These are phyloP conservation scores for Russula griseocarnosa DNA, from an alignment of 768 basidiomycete genomes.

Conservation along the genomic window DNA sequence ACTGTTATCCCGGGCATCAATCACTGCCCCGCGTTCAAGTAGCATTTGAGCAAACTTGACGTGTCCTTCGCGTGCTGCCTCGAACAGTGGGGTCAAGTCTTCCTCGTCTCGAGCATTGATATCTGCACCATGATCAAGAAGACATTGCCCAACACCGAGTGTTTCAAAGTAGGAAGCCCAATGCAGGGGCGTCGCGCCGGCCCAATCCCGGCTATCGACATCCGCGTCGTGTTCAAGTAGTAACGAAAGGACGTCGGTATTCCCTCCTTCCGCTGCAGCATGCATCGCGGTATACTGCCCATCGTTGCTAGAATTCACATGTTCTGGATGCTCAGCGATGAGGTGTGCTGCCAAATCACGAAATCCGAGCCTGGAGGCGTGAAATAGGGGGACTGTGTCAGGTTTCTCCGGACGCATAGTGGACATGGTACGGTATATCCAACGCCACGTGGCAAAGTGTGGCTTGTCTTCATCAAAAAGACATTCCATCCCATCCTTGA, in stretches of 20 bases:
- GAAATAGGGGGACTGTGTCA: neutral
- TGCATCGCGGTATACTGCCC: neutral
- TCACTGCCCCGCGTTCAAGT: too few species aligned
- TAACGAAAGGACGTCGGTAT: neutral
- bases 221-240: neutral
- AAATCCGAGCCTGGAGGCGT: neutral
- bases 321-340: neutral
- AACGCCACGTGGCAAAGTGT: neutral
- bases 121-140: neutral
- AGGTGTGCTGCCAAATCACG: neutral
- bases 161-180: neutral
- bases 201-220: neutral
- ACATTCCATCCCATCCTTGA: neutral
- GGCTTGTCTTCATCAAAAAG: neutral
- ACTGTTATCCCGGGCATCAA: too few species aligned
- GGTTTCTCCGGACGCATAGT: neutral
- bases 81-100: neutral
- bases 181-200: neutral
- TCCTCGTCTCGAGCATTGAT: neutral
- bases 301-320: neutral
- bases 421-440: neutral
- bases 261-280: neutral
- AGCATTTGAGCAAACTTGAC: too few species aligned
- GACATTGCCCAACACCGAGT: neutral
- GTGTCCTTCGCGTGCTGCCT: too few species aligned